A percentile compares a stretch with the other conserved stretches of the same genome.
Evolutionary conservation across 192 early-diverging fungal genomes (phyloP).

Genomic region (Coemansia sp.): DNA sequence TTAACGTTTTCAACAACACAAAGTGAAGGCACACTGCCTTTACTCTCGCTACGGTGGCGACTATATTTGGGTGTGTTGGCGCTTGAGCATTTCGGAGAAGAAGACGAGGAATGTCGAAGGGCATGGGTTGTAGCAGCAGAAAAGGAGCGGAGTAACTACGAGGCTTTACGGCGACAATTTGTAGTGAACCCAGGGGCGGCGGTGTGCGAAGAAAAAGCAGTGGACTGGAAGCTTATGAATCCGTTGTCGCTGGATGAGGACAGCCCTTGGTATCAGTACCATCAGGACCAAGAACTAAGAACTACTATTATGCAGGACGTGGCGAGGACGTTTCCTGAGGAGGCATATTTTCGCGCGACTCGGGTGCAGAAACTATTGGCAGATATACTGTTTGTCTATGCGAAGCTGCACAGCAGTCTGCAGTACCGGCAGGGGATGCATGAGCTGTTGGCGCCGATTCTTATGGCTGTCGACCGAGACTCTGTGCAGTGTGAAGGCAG

Average conservation of each 20-base stretch:
- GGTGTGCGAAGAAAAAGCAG: conserved; percentile 10
- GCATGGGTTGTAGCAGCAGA: conserved; percentile 26
- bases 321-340: conserved; percentile 91
- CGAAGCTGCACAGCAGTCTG: conserved; percentile 85
- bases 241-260: conserved; percentile 86
- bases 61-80: conserved; percentile 44
- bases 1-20: conserved; percentile 22
- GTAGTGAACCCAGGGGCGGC: conserved; percentile 31
- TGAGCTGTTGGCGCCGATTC: conserved; percentile 86
- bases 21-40: conserved; percentile 19
- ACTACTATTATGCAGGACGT: conserved; percentile 91
- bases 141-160: conserved; percentile 45
- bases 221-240: conserved; percentile 77
- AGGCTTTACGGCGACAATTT: conserved; percentile 19
- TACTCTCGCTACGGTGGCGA: conserved; percentile 49
- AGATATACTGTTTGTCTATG: conserved; percentile 90
- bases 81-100: conserved; percentile 37
- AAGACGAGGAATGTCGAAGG: conserved; percentile 29
- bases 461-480: conserved; percentile 78
- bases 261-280: conserved; percentile 95
- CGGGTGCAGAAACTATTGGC: conserved; percentile 71
- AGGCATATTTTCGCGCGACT: conserved; percentile 72
- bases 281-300: conserved; percentile 82
- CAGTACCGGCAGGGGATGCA: conserved; percentile 99
- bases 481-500: conserved; percentile 41